Percentiles rank a stretch among this genome's conserved stretches.
Evolutionary conservation across 2,329 filamentous ascomycete species (phyloP).

Genomic region (Colletotrichum lentis): DNA sequence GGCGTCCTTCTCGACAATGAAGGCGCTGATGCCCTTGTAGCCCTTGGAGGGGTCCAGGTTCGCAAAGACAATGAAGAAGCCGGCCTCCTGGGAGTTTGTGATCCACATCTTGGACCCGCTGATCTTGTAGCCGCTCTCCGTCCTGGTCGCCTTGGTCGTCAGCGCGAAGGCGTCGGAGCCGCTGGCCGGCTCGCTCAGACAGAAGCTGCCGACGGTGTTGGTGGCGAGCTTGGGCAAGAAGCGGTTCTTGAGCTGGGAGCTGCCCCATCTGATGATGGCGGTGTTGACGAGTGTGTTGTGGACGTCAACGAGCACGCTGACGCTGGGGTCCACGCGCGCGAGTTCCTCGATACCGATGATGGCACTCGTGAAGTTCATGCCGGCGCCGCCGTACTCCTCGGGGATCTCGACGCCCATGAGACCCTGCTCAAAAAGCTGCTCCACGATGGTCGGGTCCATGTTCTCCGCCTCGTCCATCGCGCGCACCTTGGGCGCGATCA

Average conservation of each 20-base stretch:
- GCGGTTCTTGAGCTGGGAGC: conserved; percentile 78
- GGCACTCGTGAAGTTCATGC: conserved; percentile 98
- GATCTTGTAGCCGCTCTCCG: conserved; percentile 83
- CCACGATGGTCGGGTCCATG: conserved; percentile 89
- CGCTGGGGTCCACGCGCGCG: conserved; percentile 90
- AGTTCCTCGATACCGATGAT: conserved; percentile 98
- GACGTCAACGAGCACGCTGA: conserved; percentile 94
- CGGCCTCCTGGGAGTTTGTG: conserved; percentile 93
- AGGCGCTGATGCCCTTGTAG: conserved; percentile 97
- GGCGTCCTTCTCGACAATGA: conserved; percentile 89
- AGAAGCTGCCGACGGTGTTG: conserved; percentile 89
- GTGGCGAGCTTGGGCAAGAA: conserved; percentile 92
- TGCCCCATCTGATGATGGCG: conserved; percentile 85
- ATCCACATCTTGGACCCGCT: conserved; percentile 99
- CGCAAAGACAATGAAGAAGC: conserved; percentile 97
- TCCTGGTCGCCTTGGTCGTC: conserved; percentile 88
- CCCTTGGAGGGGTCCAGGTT: conserved; percentile 92
- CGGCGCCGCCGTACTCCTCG: conserved; percentile 93
- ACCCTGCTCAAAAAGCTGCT: conserved; percentile 96
- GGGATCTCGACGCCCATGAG: conserved; percentile 98
- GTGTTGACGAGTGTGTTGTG: conserved; percentile 99
- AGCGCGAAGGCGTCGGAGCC: conserved; percentile 97
- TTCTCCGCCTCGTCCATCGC: conserved; percentile 97
- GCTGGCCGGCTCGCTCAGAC: conserved; percentile 88
- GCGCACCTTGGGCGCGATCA: conserved; percentile 87